phyloP scores from a whole-genome alignment of 768 basidiomycete species.

The Kwoniella pini region DNA sequence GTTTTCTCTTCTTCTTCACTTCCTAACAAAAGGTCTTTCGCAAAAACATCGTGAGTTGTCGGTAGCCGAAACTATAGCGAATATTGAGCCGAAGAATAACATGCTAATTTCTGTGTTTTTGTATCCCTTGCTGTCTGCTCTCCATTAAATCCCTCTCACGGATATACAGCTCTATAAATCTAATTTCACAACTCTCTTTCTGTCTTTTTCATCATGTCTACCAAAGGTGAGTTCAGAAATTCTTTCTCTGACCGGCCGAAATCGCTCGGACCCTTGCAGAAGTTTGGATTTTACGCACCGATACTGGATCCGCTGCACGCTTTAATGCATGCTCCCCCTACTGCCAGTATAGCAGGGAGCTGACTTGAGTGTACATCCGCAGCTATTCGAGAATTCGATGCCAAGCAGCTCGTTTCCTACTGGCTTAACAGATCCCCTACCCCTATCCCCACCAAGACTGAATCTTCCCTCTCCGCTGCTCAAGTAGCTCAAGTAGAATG shows the following conservation, averaged over 20 bases:
- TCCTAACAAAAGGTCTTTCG: not conserved
- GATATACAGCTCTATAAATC: slow-evolving; percentile 8
- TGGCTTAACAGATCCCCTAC: slow-evolving; percentile 90
- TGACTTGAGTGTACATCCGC: not conserved
- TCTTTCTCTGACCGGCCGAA: slow-evolving; percentile 15
- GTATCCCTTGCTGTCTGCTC: too few species aligned
- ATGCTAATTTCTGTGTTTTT: too few species aligned
- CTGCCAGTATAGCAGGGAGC: not conserved
- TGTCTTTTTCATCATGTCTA: slow-evolving; percentile 45
- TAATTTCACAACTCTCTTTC: slow-evolving; percentile 1
- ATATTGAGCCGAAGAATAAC: too few species aligned
- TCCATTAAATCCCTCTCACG: too few species aligned
- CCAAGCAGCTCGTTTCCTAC: slow-evolving; percentile 95
- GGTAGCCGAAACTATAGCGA: slow-evolving; percentile 20
- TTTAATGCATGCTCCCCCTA: not conserved
- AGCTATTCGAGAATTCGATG: slow-evolving; percentile 97
- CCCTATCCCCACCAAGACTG: slow-evolving; percentile 60
- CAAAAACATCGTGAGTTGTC: slow-evolving; percentile 10
- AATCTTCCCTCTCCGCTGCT: slow-evolving; percentile 60
- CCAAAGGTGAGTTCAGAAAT: slow-evolving; percentile 45
- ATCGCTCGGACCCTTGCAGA: slow-evolving; percentile 12
- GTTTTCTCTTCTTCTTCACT: slow-evolving; percentile 1
- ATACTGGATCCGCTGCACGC: too few species aligned
- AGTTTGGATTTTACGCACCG: too few species aligned
- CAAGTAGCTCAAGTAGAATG: slow-evolving; percentile 67